Percentiles rank a stretch among this genome's conserved stretches.
phyloP scores from a whole-genome alignment of 2,329 filamentous ascomycete genomes.

The Verticillium zaregamsianum region DNA sequence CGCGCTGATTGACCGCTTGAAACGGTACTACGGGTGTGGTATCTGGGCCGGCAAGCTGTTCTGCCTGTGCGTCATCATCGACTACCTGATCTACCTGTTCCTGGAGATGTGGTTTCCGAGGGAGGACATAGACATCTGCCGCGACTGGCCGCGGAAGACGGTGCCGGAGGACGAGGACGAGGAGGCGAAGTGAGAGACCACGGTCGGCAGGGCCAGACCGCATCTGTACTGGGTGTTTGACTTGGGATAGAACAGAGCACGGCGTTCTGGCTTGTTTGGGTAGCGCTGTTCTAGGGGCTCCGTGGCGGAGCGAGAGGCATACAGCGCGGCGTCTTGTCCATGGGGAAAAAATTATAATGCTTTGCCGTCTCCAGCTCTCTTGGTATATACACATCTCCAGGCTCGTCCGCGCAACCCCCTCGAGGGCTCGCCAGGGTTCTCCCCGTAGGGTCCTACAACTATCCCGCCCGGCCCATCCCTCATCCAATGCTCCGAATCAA shows the following conservation, averaged over 20 bases:
- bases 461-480: background rate
- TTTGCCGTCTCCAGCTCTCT: background rate
- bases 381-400: background rate
- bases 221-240: background rate
- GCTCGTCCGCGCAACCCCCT: background rate
- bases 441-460: background rate
- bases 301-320: background rate
- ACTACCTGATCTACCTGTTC: slow-evolving; percentile 86
- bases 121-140: slow-evolving; percentile 81
- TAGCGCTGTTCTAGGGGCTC: background rate
- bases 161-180: background rate
- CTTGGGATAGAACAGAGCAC: background rate
- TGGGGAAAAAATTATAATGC: background rate
- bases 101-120: slow-evolving; percentile 84
- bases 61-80: slow-evolving; percentile 88
- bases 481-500: background rate
- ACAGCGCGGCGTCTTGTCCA: background rate
- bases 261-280: background rate
- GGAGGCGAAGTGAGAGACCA: background rate
- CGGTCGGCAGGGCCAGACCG: background rate
- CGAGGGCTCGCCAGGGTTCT: background rate
- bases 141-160: slow-evolving; percentile 86
- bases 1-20: slow-evolving; percentile 88
- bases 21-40: slow-evolving; percentile 95
- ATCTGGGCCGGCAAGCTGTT: slow-evolving; percentile 99